Base-by-base conservation (phyloP, 1,284 basidiomycete genomes). In the Ustilago sp. region DNA sequence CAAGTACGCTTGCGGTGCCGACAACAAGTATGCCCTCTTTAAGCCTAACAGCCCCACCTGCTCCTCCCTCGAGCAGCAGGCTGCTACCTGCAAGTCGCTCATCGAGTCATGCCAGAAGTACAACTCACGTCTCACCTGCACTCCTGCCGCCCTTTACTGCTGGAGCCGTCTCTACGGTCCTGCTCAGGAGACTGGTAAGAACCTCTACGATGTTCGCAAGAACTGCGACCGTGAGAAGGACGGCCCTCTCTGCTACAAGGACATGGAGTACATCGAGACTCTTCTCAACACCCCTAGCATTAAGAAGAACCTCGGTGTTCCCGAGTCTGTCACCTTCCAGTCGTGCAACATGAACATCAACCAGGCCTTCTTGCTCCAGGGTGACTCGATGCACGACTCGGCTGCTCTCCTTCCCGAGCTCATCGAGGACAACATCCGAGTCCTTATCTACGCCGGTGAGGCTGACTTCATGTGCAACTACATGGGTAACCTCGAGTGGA, bases 401-500 rank as follows among this genome's bases (percentile, higher is more conserved):
- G 92, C 92, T 7, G 87, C 87, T 19, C 88, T 95, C 7, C 88
- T 96, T 12, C 91, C 92, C 15, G 90, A 91, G 51, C 88, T 96
- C 8, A 88, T 95, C 61, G 89, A 93, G 63, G 90, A 90, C 68
- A 93, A 92, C 48, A 88, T 95, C 57, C 88, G 93, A 63, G 87
- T 95, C 39, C 87, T 95, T 45, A 91, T 94, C 41, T 95, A 94
- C 82, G 92, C 93, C 63, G 93, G 93, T 31, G 92, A 93, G 80
- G 91, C 92, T 89, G 94, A 95, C 86, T 91, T 92, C 88, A 92
- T 87, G 80, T 85, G 84, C 73, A 80, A 82, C 70, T 79, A 72
- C 59, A 80, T 81, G 56, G 84, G 84, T 59, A 86, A 85, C 71
- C 69, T 77, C 47, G 67, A 76, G 41, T 86, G 84, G 84, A 67